phyloP scores from a whole-genome alignment of 2,329 filamentous ascomycete species.

The Fusarium incarnatum region DNA sequence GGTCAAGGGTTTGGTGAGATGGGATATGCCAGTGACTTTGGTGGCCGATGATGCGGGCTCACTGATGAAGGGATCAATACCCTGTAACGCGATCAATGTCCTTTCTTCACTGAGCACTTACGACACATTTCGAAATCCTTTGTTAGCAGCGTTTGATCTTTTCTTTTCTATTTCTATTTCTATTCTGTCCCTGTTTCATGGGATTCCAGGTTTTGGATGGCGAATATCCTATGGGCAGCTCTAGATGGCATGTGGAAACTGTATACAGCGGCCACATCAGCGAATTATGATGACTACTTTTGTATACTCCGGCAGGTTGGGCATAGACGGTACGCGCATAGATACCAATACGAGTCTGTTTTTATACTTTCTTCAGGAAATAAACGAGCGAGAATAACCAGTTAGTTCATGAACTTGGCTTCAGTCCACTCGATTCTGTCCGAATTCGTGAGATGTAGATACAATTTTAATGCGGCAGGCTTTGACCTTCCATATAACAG shows the following conservation, averaged over 20 bases:
- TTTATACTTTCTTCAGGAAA: neutral
- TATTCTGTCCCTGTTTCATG: conserved; percentile 1
- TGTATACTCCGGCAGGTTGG: conserved; percentile 29
- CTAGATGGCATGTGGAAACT: conserved; percentile 29
- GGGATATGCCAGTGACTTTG: conserved; percentile 47
- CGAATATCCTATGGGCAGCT: conserved; percentile 24
- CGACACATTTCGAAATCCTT: conserved; percentile 7
- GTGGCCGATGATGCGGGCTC: conserved; percentile 36
- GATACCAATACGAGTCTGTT: conserved; percentile 46
- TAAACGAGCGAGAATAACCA: neutral
- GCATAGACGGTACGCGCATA: conserved; percentile 48
- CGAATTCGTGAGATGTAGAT: neutral
- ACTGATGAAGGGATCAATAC: conserved; percentile 2
- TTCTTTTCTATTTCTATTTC: conserved; percentile 12
- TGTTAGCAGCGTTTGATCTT: conserved; percentile 27
- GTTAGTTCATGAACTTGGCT: neutral
- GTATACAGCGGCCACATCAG: conserved; percentile 20
- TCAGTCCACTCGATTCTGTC: neutral
- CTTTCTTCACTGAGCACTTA: conserved; percentile 3
- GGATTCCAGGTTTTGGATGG: conserved; percentile 19
- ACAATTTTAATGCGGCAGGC: neutral
- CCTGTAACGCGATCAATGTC: conserved; percentile 19
- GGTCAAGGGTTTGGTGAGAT: conserved; percentile 61
- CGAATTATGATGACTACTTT: conserved; percentile 13
- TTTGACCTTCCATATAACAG: neutral